Conservation (phyloP, 257 asterid species). For the Capsicum baccatum region DNA sequence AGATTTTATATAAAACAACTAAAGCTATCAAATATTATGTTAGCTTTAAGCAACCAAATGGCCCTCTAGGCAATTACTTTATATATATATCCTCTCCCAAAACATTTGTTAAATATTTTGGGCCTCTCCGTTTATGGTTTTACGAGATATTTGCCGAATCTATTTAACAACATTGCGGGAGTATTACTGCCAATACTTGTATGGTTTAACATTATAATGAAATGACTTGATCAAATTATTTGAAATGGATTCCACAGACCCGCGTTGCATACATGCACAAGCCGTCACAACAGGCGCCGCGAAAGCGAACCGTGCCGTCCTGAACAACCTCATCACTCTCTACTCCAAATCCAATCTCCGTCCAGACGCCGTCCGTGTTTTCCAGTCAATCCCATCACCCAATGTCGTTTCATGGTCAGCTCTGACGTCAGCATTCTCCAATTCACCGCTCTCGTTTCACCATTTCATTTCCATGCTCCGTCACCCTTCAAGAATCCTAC, state of each 20-base stretch:
- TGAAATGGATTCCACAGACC: constrained; percentile 44
- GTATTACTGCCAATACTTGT: too few species aligned
- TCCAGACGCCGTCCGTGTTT: constrained; percentile 58
- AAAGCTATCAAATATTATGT: too few species aligned
- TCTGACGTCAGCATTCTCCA: constrained; percentile 57
- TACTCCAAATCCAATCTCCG: constrained; percentile 65
- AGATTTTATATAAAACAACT: too few species aligned
- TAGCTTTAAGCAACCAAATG: too few species aligned
- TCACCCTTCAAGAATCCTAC: constrained; percentile 51
- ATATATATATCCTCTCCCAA: too few species aligned
- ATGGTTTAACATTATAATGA: too few species aligned
- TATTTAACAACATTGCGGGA: too few species aligned
- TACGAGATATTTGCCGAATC: too few species aligned
- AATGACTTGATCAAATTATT: background rate
- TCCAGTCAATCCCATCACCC: constrained; percentile 63
- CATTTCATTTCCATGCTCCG: constrained; percentile 82
- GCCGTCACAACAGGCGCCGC: constrained; percentile 51
- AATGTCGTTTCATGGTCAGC: constrained; percentile 83
- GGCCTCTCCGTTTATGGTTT: too few species aligned
- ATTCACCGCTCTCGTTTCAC: constrained; percentile 50
- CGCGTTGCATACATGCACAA: constrained; percentile 65
- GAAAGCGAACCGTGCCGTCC: constrained; percentile 48
- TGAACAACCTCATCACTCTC: constrained; percentile 73
- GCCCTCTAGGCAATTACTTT: too few species aligned
- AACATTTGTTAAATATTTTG: too few species aligned